Conservation (phyloP, 2,329 filamentous ascomycete species). For the Camillea tinctor region DNA sequence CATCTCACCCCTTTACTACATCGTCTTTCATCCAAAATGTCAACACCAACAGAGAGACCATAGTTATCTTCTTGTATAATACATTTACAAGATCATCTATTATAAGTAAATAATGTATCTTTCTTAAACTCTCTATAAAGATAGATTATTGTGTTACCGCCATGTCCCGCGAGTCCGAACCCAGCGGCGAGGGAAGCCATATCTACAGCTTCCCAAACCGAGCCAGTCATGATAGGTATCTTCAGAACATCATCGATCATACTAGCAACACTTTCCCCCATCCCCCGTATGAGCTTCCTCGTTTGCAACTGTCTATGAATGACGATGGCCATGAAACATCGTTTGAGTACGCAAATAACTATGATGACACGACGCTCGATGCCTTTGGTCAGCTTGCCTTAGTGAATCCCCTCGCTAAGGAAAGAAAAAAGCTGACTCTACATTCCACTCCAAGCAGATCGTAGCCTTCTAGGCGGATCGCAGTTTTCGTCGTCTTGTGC, state of each 20-base stretch:
- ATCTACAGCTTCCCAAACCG: slow-evolving; percentile 18
- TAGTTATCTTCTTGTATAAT: too few relatives aligned
- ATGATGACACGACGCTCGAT: slow-evolving; percentile 19
- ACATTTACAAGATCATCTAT: too few relatives aligned
- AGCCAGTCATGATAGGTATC: slow-evolving; percentile 24
- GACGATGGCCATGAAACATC: slow-evolving; percentile 3
- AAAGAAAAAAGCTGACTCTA: neutral
- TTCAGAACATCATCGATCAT: slow-evolving; percentile 31
- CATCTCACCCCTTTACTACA: too few relatives aligned
- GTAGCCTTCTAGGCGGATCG: slow-evolving; percentile 22
- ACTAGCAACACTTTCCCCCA: slow-evolving; percentile 23
- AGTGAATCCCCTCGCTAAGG: too few relatives aligned
- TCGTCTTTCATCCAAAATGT: too few relatives aligned
- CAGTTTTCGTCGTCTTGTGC: slow-evolving; percentile 6
- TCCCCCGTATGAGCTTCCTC: slow-evolving; percentile 9
- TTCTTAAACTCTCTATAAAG: too few relatives aligned
- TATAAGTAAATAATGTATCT: too few relatives aligned
- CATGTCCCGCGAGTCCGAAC: slow-evolving; percentile 23
- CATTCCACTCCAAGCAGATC: slow-evolving; percentile 20
- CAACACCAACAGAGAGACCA: too few relatives aligned
- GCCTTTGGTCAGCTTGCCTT: slow-evolving; percentile 27
- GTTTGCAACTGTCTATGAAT: slow-evolving; percentile 1
- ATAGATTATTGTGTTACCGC: neutral
- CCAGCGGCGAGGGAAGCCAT: slow-evolving; percentile 10
- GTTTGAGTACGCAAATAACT: neutral